Evolutionary conservation across 805 yeast genomes (phyloP), one percentile per base, ranked within the genome.

Genomic region (Wickerhamomyces rabaulensis): DNA sequence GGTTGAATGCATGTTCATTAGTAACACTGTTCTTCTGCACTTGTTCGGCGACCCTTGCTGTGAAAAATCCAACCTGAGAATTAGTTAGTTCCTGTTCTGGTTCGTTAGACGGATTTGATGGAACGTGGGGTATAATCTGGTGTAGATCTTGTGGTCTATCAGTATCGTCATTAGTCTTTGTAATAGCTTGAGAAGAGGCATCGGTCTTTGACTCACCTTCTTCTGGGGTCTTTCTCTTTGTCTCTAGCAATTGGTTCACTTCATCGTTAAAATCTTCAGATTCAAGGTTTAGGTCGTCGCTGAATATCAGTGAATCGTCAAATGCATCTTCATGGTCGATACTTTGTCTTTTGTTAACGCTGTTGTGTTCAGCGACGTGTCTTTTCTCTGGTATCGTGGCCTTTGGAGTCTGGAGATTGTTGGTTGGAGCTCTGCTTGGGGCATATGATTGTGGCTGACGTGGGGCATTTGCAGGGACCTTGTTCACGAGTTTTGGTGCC

Each of bases 11-110:
- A 43, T 70, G 64, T 12, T 39, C 38, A 23, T 68, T 70, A 4
- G 64, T 63, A 4, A 70, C 57, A 15, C 44, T 22, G 45, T 73
- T 73, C 22, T 69, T 68, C 51, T 76, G 82, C 9, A 84, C 63
- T 9, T 74, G 66, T 31, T 76, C 77, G 0, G 90, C 90, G 9
- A 76, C 78, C 52, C 77, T 78, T 2, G 90, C 88, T 44, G 82
- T 76, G 36, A 82, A 83, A 66, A 84, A 84, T 2, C 75, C 61
- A 17, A 69, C 67, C 20, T 52, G 54, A 1, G 46, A 42, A n/a
- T 47, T 40, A 6, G 29, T 37, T 9, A 17, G 38, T n/a, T 37
- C 37, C 35, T 46, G 48, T 10, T 44, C 21, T 25, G 43, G 39
- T 16, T 43, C 51, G 9, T 37, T 45, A 33, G 36, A 8, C 10